Evolutionary conservation across 805 yeast species (phyloP), one percentile per base, ranked within the genome.

Genomic region (Komagataella mondaviorum): DNA sequence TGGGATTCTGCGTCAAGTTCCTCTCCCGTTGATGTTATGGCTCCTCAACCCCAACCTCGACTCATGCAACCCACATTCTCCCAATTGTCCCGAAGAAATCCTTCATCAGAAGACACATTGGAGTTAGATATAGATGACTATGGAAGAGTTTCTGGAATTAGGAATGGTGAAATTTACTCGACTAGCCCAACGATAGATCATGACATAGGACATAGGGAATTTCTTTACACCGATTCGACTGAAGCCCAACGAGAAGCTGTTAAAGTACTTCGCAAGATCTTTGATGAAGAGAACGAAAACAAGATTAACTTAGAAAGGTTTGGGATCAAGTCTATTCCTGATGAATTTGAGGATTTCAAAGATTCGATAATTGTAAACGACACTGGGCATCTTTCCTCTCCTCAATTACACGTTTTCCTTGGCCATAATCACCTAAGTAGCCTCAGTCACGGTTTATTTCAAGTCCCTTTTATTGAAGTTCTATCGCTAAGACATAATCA

Each of bases 301-400:
- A 65, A 59, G n/a, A 65, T 81, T 2, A 63, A 71, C 51, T 57
- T 81, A 23, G 83, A 79, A 50, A 63, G 71, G 14, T 59, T 78
- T 62, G 71, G 69, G 0, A 62, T 81, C 45, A 66, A 64, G 8
- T 71, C 71, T 5, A 60, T 81, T 3, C 85, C 87, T 1, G 79
- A 76, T 50, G 83, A 79, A 55, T 69, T 81, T 24, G 72, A 72
- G 49, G 87, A 81, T 59, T 64, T 81, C 55, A 71, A 77, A 56
- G 71, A 79, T 51, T 61, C 79, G 56, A 80, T 79, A n/a, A 60
- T 75, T 6, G 54, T 57, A 1, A 55, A 57, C 7, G 70, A 69
- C 0, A 6, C 24, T 18, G 30, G 24, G 6, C 30, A 23, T 14
- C 60, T 71, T 4, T 59, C 60, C n/a, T 59, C 61, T 22, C 72